These are phyloP conservation scores for Rhizopogon rudus DNA, from an alignment of 768 basidiomycete genomes.

Conservation along the genomic window DNA sequence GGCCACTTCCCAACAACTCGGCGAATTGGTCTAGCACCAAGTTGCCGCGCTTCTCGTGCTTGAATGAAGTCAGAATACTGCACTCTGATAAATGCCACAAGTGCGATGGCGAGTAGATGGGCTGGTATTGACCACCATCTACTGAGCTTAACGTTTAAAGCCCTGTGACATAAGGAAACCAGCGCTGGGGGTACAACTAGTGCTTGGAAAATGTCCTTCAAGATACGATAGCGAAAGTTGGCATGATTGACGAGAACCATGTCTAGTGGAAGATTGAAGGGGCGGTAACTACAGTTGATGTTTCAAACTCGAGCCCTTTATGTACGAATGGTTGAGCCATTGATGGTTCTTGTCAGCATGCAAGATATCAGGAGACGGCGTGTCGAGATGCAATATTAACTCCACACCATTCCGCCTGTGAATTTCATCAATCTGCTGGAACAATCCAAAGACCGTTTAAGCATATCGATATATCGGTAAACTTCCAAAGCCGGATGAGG, in stretches of 20 bases:
- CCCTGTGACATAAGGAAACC: conserved; percentile 26
- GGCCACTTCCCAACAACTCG: conserved; percentile 67
- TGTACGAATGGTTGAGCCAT: neutral
- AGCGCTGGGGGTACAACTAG: conserved; percentile 36
- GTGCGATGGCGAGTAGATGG: conserved; percentile 37
- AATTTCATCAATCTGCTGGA: neutral
- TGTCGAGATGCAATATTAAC: conserved; percentile 1
- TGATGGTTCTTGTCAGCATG: neutral
- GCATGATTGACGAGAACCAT: conserved; percentile 3
- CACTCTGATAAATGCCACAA: conserved; percentile 33
- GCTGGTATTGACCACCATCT: conserved; percentile 32
- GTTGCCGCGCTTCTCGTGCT: conserved; percentile 36
- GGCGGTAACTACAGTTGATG: neutral
- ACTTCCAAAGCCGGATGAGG: too few relatives aligned
- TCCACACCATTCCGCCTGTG: neutral
- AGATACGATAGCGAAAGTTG: conserved; percentile 45
- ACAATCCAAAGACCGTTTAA: neutral
- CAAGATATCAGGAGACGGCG: too few relatives aligned
- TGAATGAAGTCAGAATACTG: conserved; percentile 33
- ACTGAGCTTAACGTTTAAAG: conserved; percentile 26
- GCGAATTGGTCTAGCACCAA: conserved; percentile 51
- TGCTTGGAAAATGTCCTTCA: conserved; percentile 39
- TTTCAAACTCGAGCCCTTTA: neutral
- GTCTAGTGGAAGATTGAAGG: neutral
- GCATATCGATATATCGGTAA: neutral